Base-by-base conservation (phyloP, 495 filamentous ascomycete genomes). In the Xylaria sp. region DNA sequence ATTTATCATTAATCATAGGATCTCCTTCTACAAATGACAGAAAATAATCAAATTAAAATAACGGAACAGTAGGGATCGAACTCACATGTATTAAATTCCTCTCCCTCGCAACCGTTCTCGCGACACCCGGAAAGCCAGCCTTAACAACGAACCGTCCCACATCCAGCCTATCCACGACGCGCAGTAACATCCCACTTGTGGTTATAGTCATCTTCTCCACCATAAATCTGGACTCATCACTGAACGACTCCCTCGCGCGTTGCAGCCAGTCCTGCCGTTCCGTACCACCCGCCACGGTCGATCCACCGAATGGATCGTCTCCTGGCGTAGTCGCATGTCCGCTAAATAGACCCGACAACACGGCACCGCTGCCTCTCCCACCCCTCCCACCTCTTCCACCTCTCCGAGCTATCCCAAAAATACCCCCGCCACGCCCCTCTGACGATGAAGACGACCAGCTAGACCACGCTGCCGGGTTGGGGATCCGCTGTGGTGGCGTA, bases 11-110 rank as follows among this genome's bases (percentile, higher is more conserved):
- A 59, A 31, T 37, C 55, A 59, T 24, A 50, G 46, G 46, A 37
- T 59, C 33, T 5, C 8, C 21, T 17, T 59, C 17, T 0, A 11
- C 9, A 7, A 7, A 59, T 12, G 15, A 35, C 19, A 37, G 14
- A 19, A 2, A 24, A 35, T n/a, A n/a, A n/a, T n/a, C n/a, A n/a
- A 4, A 59, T 59, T 8, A 6, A 59, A 37, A 37, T 37, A 17
- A 17, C 19, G 15, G 55, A 11, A 37, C 17, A 17, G 55, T 21
- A 12, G 29, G 55, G 21, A 37, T 1, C 19, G 7, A n/a, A n/a
- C 55, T 59, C 55, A 59, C 55, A 59, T 59, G 55, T 21, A 24
- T 59, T 31, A 29, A 59, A n/a, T 37, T 17, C 55, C 31, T 59
- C 55, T 37, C 31, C 17, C 15, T 59, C 19, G 26, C 19, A n/a